Base-by-base conservation (phyloP, 768 basidiomycete genomes). In the Erythrobasidium yunnanense region DNA sequence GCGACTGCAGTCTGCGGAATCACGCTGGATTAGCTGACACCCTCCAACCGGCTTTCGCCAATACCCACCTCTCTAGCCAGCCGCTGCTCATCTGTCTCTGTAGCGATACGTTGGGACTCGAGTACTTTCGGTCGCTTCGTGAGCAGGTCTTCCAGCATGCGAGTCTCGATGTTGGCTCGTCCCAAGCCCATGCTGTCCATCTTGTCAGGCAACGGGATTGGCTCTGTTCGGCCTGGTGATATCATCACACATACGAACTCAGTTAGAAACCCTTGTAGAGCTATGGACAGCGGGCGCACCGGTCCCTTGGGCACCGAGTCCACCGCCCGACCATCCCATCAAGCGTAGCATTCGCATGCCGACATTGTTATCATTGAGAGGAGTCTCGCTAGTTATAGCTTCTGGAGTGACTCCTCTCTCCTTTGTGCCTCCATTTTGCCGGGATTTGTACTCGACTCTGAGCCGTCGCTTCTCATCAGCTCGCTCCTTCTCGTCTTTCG, bases 121-220 rank as follows among this genome's bases (percentile, higher is more conserved):
- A 68, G 32, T 2, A 51, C 22, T 32, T 53, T 49, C 6, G 49
- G 60, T 6, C 34, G n/a, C 32, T 65, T 29, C 18, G 34, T 22
- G 63, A 63, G 47, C n/a, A 38, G 38, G 15, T 60, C 49, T n/a
- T 42, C 42, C 2, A 68, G 63, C 67, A 65, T 68, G 15, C 46
- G 23, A 1, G 50, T 65, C 18, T 68, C 67, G 7, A 60, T 58
- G 20, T 62, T 47, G n/a, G 51, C 57, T 34, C 55, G 52, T 4
- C 67, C 67, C 7, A 68, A 23, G n/a, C 67, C 67, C 13, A 65
- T 17, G 6, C 47, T 35, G 51, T 33, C 38, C 42, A 60, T 54
- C 38, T 50, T 22, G 25, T 52, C 67, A 18, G 57, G 49, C 1
- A 63, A 34, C 20, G 56, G 63, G 17, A 68, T 52, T n/a, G 67